Evolutionary conservation across 2,329 filamentous ascomycete species (phyloP), one percentile per base, ranked within the genome.

Genomic region (Diaporthe aspalathi): DNA sequence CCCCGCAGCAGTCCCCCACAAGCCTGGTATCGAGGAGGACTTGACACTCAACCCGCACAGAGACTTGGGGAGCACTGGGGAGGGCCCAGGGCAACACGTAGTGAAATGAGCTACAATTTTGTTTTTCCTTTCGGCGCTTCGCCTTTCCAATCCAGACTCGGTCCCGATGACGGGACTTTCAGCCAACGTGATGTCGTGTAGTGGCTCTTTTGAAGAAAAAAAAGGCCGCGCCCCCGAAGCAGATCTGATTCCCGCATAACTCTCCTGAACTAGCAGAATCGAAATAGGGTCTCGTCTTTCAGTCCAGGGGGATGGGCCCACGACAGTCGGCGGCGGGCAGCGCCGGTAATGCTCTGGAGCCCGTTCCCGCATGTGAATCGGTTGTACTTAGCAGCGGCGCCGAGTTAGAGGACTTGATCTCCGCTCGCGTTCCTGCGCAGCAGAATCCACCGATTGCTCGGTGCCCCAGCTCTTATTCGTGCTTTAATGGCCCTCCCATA

Each of bases 381-480:
- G 29, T 52, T 5, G 65, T 71, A 63, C 54, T 53, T 47, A 16
- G 56, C 56, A 35, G 20, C 20, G 38, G 52, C 70, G 65, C 53
- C 50, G 54, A 68, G 47, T 20, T 68, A 54, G 72, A 74, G 68
- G 73, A 66, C 72, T 71, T 71, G 74, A 76, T 74, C 73, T 69
- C 76, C 76, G 38, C 73, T 71, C 54, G 27, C 50, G 57, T 74
- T 67, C 74, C 79, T 78, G 80, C 77, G 65, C 81, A 75, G 81
- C 82, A 81, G 76, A 62, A 56, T 66, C 70, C 54, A 70, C 68
- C 29, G 49, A 29, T 65, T 68, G 67, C 67, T 68, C 66, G 73
- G 74, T 70, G 75, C 75, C 75, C 76, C 79, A 9, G 77, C 77
- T 79, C 78, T 68, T 67, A 32, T 57, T 29, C 57, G 38, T 70